Evolutionary conservation across 2,329 filamentous ascomycete species (phyloP), one percentile per base, ranked within the genome.

Genomic region (Verticillium tricorpus): DNA sequence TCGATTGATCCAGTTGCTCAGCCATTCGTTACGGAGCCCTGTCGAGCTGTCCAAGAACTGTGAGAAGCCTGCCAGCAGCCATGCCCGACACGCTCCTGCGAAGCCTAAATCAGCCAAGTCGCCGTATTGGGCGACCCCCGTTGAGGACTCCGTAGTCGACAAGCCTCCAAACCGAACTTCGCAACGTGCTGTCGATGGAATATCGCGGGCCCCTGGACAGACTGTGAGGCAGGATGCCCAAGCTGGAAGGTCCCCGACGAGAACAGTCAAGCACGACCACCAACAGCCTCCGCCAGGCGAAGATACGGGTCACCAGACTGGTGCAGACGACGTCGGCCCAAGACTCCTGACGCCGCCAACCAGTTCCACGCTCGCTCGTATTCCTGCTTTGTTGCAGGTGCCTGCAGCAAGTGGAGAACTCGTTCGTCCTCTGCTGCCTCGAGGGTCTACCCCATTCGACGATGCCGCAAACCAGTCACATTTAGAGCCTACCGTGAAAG

Each of bases 1-100:
- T 60, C 68, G 71, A 25, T 59, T 63, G 54, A 63, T 66, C 56
- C 61, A 55, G 34, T 4, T 35, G 31, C 58, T 60, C 3, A 15
- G 25, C 31, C 40, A 25, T 25, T 59, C 57, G 12, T 28, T 59
- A 17, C 12, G 45, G n/a, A 25, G 19, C n/a, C 19, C 11, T 50
- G 19, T 9, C 45, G 19, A 25, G 19, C 8, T 22, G 19, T 12
- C 19, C 12, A n/a, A 50, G 12, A 25, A 25, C 25, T 28, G 25
- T 22, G 22, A 50, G 45, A 50, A 50, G 45, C 9, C n/a, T 14
- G 45, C 19, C 12, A 9, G 45, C 45, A 50, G 19, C 22, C n/a
- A 50, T 22, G 45, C 45, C n/a, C n/a, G 8, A 22, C 45, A 14
- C n/a, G 45, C 19, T n/a, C 22, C 45, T 50, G n/a, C 19, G 19